Percentiles rank a stretch among this genome's conserved stretches.
Conservation (phyloP, 2,329 filamentous ascomycete genomes). For the Beauveria bassiana region DNA sequence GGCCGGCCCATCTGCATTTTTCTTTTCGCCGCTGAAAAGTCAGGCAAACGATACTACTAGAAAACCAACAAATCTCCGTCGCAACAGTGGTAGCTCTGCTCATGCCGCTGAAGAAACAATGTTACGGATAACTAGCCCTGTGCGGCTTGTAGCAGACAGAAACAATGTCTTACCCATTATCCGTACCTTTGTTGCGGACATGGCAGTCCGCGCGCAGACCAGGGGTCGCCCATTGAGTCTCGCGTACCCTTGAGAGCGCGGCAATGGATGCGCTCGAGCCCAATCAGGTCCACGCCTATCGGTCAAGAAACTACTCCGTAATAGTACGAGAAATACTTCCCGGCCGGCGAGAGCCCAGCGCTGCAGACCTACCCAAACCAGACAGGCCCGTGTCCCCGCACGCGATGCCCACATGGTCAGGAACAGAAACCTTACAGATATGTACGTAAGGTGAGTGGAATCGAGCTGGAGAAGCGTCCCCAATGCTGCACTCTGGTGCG, state of each 20-base stretch:
- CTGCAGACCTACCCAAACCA: background rate
- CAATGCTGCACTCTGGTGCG: background rate
- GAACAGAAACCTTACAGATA: background rate
- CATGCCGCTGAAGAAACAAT: background rate
- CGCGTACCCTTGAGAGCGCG: too few relatives aligned
- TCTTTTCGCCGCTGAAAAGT: too few relatives aligned
- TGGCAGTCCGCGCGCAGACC: too few relatives aligned
- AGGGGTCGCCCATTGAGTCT: too few relatives aligned
- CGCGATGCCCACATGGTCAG: background rate
- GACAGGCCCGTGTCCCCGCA: background rate
- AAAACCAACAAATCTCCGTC: too few relatives aligned
- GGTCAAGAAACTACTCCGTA: background rate
- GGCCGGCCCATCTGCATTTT: too few relatives aligned
- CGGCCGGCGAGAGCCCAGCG: background rate
- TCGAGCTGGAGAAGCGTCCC: background rate
- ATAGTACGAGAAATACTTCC: background rate
- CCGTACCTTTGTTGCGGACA: too few relatives aligned
- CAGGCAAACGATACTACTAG: too few relatives aligned
- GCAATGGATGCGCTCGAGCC: too few relatives aligned
- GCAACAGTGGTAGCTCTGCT: too few relatives aligned
- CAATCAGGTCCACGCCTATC: too few relatives aligned
- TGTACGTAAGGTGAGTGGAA: background rate
- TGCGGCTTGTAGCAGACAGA: background rate
- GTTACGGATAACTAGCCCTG: background rate
- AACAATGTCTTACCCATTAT: background rate